Evolutionary conservation across 1,139 yeast species (phyloP).

Genomic region (Pichia sp.): DNA sequence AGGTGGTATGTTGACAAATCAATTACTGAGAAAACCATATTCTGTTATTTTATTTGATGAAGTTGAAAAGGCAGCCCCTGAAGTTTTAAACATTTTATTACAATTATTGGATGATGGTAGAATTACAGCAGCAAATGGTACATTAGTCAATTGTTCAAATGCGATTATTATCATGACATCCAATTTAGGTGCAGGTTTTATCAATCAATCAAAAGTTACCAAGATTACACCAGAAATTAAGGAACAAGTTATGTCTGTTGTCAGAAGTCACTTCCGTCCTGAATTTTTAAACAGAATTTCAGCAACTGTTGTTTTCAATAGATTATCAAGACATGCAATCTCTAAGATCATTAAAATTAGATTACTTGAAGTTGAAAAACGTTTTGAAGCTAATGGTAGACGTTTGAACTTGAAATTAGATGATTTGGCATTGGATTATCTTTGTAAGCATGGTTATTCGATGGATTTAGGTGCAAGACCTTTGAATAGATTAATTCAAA

Average conservation of each 20-base stretch:
- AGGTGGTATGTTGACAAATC: constrained; percentile 94
- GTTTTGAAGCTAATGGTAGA: constrained; percentile 82
- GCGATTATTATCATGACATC: constrained; percentile 94
- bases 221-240: constrained; percentile 62
- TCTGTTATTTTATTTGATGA: constrained; percentile 93
- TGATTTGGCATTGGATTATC: constrained; percentile 70
- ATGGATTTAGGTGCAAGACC: constrained; percentile 97
- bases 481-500: constrained; percentile 86
- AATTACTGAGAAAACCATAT: constrained; percentile 84
- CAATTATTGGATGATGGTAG: constrained; percentile 96
- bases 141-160: constrained; percentile 86
- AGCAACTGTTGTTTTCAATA: constrained; percentile 85
- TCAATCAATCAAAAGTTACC: constrained; percentile 60
- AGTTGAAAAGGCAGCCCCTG: constrained; percentile 99
- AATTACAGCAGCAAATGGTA: constrained; percentile 90
- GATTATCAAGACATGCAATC: constrained; percentile 85
- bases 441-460: constrained; percentile 82
- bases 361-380: constrained; percentile 70
- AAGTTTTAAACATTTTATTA: constrained; percentile 82
- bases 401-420: constrained; percentile 62
- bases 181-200: constrained; percentile 89
- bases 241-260: constrained; percentile 75
- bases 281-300: constrained; percentile 95
- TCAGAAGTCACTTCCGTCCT: constrained; percentile 90
- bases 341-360: constrained; percentile 86